Percentiles rank a stretch among this genome's conserved stretches.
Evolutionary conservation across 2,329 filamentous ascomycete species (phyloP).

Genomic region (Lizonia empirigonia): DNA sequence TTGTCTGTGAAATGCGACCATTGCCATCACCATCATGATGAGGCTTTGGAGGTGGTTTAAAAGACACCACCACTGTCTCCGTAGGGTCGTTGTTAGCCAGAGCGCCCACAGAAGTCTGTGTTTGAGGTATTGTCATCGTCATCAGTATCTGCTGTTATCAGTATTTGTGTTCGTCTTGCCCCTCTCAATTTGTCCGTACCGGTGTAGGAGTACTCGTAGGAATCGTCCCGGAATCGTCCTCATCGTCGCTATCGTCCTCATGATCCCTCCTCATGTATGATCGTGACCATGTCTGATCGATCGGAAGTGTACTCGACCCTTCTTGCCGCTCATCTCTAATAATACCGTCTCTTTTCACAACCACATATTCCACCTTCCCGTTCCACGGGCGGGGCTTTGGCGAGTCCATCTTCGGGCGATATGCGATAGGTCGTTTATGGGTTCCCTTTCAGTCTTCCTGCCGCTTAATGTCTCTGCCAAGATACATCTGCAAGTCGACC

Average conservation of each 20-base stretch:
- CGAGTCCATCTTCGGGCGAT: conserved; percentile 38
- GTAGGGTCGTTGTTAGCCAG: conserved; percentile 32
- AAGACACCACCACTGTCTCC: conserved; percentile 34
- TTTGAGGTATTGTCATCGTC: conserved; percentile 28
- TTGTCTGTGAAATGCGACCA: conserved; percentile 43
- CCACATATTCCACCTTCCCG: conserved; percentile 35
- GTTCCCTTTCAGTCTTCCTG: conserved; percentile 44
- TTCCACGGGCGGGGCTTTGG: conserved; percentile 28
- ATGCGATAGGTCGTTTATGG: conserved; percentile 28
- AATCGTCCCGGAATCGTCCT: conserved; percentile 18
- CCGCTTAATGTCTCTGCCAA: conserved; percentile 37
- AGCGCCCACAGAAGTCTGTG: conserved; percentile 21
- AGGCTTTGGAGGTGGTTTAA: conserved; percentile 26
- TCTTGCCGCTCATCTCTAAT: conserved; percentile 21
- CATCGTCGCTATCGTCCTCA: conserved; percentile 12
- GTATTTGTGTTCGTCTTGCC: background rate
- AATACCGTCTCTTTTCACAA: conserved; percentile 33
- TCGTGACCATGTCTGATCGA: conserved; percentile 21
- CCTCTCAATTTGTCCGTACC: conserved; percentile 22
- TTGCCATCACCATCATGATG: conserved; percentile 22
- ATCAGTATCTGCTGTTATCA: conserved; percentile 32
- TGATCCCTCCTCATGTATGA: conserved; percentile 20
- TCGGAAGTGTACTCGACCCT: conserved; percentile 18
- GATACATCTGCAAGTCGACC: conserved; percentile 44
- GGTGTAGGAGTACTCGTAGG: conserved; percentile 26